Evolutionary conservation across 148 eudicot species (phyloP), one percentile per base, ranked within the genome.

Genomic region (Vaccinium macrocarpon): DNA sequence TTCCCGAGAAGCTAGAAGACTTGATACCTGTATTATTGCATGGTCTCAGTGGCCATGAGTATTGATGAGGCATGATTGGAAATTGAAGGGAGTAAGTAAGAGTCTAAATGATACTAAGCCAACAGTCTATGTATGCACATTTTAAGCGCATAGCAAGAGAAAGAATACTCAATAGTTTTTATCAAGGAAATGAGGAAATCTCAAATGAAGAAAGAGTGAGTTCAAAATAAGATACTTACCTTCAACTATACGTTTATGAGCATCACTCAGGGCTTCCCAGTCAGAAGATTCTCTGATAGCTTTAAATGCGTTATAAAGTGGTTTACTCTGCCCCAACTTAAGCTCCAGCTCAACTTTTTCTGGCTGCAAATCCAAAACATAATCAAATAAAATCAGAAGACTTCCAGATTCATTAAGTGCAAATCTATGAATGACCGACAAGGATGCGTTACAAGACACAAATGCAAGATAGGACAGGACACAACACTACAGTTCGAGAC

Each of bases 321-420:
- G 98, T 89, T 97, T 95, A 82, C 99, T 97, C 87, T 97, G 99
- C 32, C 98, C 99, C 88, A 95, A 82, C 84, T 97, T 92, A 19
- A 95, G 96, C 80, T 93, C 98, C 89, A 97, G 93, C 79, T 92
- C 92, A 83, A 97, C 99, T 88, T 90, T 95, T 88, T 93, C 98
- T 3, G 98, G 99, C 99, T 95, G 94, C 88, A 90, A 82, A 12
- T 74, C 25, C 62, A 82, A 83, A 84, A 83, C n/a, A 25, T 11
- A 64, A 72, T 53, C 14, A 25, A 57, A 32, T 85, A 38, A 83
- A 81, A 77, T 74, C 25, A 56, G 48, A 42, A 49, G 51, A 2
- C 11, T 16, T 19, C 11, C 10, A 52, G 46, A 71, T 55, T 12
- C 71, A 82, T 27, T 57, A 57, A 27, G 29, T 19, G 62, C 64